Conservation (phyloP, 495 filamentous ascomycete species). For the Penicillium waksmanii region DNA sequence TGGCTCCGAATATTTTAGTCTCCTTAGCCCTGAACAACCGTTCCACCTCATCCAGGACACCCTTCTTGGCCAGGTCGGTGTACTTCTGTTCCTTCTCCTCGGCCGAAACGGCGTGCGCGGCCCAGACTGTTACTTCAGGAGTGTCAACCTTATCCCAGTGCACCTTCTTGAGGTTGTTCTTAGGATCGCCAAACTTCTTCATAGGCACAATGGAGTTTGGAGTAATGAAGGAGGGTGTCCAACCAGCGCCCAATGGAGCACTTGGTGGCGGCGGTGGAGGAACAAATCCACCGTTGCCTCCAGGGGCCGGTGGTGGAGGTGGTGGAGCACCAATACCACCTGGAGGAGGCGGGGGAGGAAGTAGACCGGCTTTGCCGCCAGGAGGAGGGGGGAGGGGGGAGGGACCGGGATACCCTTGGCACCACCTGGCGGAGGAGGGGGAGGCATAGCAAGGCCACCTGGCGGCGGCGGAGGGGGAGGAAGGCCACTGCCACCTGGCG, state of each 20-base stretch:
- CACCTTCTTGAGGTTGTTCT: conserved; percentile 98
- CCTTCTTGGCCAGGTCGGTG: conserved; percentile 85
- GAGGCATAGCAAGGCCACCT: conserved; percentile 31
- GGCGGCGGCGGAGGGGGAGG: conserved; percentile 49
- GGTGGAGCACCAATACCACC: conserved; percentile 49
- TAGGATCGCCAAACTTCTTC: conserved; percentile 76
- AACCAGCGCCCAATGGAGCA: conserved; percentile 61
- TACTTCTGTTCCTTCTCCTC: conserved; percentile 94
- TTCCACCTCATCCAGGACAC: conserved; percentile 96
- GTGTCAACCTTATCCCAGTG: conserved; percentile 99
- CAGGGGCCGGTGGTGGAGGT: conserved; percentile 61
- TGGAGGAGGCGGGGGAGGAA: conserved; percentile 42
- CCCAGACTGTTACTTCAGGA: conserved; percentile 94
- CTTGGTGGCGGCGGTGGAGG: conserved; percentile 64
- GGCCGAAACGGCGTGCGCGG: conserved; percentile 75
- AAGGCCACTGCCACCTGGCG: conserved; percentile 40
- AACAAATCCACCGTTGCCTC: conserved; percentile 29
- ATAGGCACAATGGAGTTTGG: conserved; percentile 47
- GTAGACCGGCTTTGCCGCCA: conserved; percentile 13
- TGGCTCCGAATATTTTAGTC: conserved; percentile 78
- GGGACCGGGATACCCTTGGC: conserved; percentile 32
- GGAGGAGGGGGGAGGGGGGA: conserved; percentile 53
- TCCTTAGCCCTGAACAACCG: conserved; percentile 97
- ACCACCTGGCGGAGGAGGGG: conserved; percentile 39
- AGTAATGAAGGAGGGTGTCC: conserved; percentile 51